These are phyloP conservation scores for Trichoderma harzianum DNA, from an alignment of 2,329 filamentous ascomycete genomes.

Conservation along the genomic window DNA sequence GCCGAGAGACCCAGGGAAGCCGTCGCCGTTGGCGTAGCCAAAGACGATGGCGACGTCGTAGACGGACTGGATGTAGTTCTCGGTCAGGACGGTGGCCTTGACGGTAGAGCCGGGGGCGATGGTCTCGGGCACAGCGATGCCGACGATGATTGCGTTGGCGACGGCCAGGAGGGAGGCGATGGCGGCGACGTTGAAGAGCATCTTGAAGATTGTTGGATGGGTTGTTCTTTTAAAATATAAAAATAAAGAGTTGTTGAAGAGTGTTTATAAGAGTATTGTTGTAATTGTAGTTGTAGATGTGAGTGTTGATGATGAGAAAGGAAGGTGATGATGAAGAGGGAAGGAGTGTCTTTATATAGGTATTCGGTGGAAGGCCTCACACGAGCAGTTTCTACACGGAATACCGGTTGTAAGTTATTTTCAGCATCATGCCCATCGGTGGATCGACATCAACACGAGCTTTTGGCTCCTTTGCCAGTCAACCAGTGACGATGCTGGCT, in stretches of 20 bases:
- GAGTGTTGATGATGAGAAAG: not conserved
- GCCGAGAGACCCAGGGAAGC: conserved; percentile 31
- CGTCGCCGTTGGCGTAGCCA: conserved; percentile 32
- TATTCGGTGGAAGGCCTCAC: not conserved
- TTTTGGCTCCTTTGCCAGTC: not conserved
- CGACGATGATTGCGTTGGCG: conserved; percentile 40
- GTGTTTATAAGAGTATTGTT: not conserved
- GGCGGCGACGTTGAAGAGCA: conserved; percentile 26
- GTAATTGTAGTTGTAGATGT: not conserved
- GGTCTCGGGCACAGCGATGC: conserved; percentile 41
- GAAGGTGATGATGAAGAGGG: not conserved
- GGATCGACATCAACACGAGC: conserved; percentile 12
- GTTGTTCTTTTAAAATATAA: not conserved
- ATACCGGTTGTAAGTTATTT: not conserved
- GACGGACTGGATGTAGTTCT: conserved; percentile 44
- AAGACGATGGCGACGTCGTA: conserved; percentile 44
- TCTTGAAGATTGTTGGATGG: conserved; percentile 14
- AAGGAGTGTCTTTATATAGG: not conserved
- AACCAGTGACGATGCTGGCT: not conserved
- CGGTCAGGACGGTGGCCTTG: conserved; percentile 37
- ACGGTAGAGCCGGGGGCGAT: conserved; percentile 38
- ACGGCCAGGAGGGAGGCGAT: conserved; percentile 24
- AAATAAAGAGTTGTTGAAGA: too few species aligned
- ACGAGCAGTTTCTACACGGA: not conserved
- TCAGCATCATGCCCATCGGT: not conserved